Evolutionary conservation across 225 moss, liverwort and hornwort species (phyloP).

Genomic region (Lunularia cruciata): DNA sequence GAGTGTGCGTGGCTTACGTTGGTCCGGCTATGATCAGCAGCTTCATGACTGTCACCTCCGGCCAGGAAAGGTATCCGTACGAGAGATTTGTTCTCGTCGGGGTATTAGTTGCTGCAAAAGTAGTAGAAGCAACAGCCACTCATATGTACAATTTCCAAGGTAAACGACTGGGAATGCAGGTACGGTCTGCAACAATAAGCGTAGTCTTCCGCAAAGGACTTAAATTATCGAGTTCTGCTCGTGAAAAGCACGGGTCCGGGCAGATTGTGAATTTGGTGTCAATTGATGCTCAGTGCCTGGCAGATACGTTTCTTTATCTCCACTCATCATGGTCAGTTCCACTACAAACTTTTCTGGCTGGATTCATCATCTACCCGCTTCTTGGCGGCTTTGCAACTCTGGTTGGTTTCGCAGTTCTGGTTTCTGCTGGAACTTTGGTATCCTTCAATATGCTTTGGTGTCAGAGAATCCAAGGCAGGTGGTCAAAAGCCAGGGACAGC

Average conservation of each 20-base stretch:
- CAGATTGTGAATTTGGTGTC: slow-evolving; percentile 83
- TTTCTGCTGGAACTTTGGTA: background rate
- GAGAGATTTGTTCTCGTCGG: slow-evolving; percentile 31
- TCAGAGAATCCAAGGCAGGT: slow-evolving; percentile 40
- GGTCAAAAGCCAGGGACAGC: slow-evolving; percentile 55
- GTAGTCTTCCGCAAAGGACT: slow-evolving; percentile 67
- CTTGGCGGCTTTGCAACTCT: slow-evolving; percentile 32
- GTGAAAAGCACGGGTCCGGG: slow-evolving; percentile 62
- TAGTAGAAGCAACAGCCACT: background rate
- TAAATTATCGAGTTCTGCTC: slow-evolving; percentile 56
- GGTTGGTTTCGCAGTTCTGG: slow-evolving; percentile 24
- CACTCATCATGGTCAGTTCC: slow-evolving; percentile 83
- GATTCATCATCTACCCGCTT: slow-evolving; percentile 52
- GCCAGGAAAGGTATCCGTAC: slow-evolving; percentile 57
- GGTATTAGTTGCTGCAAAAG: slow-evolving; percentile 17
- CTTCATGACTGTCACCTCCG: slow-evolving; percentile 38
- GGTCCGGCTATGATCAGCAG: slow-evolving; percentile 37
- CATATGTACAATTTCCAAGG: slow-evolving; percentile 63
- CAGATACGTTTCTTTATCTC: slow-evolving; percentile 51
- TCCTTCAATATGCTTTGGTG: slow-evolving; percentile 44
- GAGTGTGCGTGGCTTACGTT: slow-evolving; percentile 30
- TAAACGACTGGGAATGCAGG: slow-evolving; percentile 60
- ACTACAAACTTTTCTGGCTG: slow-evolving; percentile 50
- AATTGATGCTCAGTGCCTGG: slow-evolving; percentile 65
- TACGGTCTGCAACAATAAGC: slow-evolving; percentile 60